Conservation (phyloP, 1,284 basidiomycete genomes). For the Cryptococcus sp. region DNA sequence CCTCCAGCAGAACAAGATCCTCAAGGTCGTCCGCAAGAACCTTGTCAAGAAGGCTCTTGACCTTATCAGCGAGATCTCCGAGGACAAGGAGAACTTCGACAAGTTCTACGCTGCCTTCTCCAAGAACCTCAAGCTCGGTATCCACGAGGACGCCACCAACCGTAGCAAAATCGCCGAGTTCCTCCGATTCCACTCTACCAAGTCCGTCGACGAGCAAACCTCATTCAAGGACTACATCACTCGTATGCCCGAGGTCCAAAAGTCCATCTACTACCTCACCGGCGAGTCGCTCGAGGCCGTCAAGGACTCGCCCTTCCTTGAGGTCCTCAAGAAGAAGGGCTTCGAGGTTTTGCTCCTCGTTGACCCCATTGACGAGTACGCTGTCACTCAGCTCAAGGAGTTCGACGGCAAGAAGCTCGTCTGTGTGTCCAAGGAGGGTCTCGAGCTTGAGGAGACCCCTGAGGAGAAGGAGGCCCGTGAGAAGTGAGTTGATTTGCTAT, state of each 20-base stretch:
- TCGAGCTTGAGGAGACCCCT: constrained; percentile 98
- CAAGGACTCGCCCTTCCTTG: constrained; percentile 96
- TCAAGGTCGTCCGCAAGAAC: constrained; percentile 82
- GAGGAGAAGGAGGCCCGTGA: constrained; percentile 95
- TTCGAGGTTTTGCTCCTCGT: constrained; percentile 97
- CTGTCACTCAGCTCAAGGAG: constrained; percentile 98
- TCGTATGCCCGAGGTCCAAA: constrained; percentile 98
- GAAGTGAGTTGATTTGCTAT: constrained; percentile 51
- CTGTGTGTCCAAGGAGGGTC: constrained; percentile 98
- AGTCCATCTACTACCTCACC: constrained; percentile 99
- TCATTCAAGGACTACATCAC: constrained; percentile 99
- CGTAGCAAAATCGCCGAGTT: constrained; percentile 99
- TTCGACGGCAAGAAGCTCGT: constrained; percentile 98
- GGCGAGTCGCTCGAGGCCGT: constrained; percentile 93
- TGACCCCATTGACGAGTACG: constrained; percentile 98
- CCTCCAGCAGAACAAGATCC: constrained; percentile 99
- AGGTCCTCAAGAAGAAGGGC: constrained; percentile 99
- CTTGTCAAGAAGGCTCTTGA: constrained; percentile 99
- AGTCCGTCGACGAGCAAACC: constrained; percentile 86
- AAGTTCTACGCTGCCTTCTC: constrained; percentile 94
- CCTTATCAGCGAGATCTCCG: constrained; percentile 91
- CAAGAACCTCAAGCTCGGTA: constrained; percentile 98
- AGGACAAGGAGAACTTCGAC: constrained; percentile 99
- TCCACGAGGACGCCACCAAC: constrained; percentile 99
- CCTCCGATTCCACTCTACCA: constrained; percentile 98